Evolutionary conservation across 164 flowering plant genomes (phyloP), one percentile per base, ranked within the genome.

Genomic region (Tetrastigma voinierianum): DNA sequence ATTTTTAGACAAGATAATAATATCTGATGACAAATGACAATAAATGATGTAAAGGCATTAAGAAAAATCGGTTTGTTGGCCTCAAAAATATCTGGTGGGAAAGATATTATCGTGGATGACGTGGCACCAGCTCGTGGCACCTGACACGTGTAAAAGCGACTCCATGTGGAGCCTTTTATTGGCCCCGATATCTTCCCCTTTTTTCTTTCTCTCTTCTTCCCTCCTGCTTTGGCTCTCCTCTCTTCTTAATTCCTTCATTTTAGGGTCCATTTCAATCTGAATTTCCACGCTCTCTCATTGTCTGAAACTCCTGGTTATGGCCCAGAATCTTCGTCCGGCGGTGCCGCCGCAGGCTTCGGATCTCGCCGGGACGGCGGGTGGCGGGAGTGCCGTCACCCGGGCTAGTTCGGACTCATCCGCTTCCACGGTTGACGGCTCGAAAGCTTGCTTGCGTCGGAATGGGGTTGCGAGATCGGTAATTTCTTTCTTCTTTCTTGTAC

Each of bases 61-160:
- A 1, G 9, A 0, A 23, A 32, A 20, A 32, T n/a, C n/a, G 45
- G n/a, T 24, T 43, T 9, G 25, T 4, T 24, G 9, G 12, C 2
- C 6, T 20, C 9, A 20, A 67, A 75, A 75, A 75, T 75, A 75
- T 75, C 78, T 75, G 69, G 75, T 49, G 65, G 69, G 47, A 61
- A 63, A 71, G 78, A 75, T 75, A 71, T 75, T 75, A 70, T 75
- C 64, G 7, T n/a, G 10, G 19, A 0, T 72, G 76, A 71, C 77
- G 73, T 79, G 82, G 77, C 75, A 67, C 16, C 43, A 13, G 48
- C 56, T 19, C 63, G 48, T 51, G 61, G 17, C 0, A 46, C 49
- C 40, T 55, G 71, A 71, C 80, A 76, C 76, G 78, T 79, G 78
- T 76, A 79, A 79, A 76, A 74, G 78, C 74, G 72, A n/a, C 61